These are phyloP conservation scores for Acer negundo DNA, from an alignment of 345 rosid genomes.

Conservation along the genomic window DNA sequence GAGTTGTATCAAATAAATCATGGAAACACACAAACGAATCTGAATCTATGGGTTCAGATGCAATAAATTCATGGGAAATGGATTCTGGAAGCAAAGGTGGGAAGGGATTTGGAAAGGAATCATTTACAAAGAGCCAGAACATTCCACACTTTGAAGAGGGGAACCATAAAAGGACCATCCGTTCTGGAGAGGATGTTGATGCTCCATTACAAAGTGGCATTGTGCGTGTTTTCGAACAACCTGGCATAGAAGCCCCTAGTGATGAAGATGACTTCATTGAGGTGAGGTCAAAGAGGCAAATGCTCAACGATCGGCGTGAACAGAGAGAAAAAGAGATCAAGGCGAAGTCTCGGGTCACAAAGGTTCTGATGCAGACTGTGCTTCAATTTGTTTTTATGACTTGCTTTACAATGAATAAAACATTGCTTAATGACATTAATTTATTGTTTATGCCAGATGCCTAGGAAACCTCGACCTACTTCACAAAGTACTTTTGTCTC, in stretches of 20 bases:
- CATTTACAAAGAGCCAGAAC: constrained; percentile 43
- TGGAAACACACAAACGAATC: constrained; percentile 53
- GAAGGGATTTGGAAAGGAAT: constrained; percentile 52
- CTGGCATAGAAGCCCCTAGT: constrained; percentile 88
- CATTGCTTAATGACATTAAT: constrained; percentile 20
- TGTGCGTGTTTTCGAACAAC: constrained; percentile 80
- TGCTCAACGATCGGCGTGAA: constrained; percentile 94
- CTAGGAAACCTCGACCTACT: constrained; percentile 52
- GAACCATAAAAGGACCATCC: constrained; percentile 48
- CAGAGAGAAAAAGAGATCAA: constrained; percentile 95
- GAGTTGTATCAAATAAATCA: constrained; percentile 55
- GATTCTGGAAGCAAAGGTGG: constrained; percentile 48
- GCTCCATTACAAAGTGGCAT: constrained; percentile 79
- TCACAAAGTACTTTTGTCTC: constrained; percentile 39
- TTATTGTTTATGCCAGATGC: constrained; percentile 51
- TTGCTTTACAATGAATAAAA: constrained; percentile 3
- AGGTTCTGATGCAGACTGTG: constrained; percentile 51
- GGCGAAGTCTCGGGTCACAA: constrained; percentile 74
- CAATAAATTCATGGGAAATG: constrained; percentile 38
- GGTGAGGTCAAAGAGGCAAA: constrained; percentile 98
- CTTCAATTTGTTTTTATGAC: constrained; percentile 13
- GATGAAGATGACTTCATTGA: constrained; percentile 96
- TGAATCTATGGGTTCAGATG: constrained; percentile 44
- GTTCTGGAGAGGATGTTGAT: constrained; percentile 58
- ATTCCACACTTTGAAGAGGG: constrained; percentile 43